Conservation (phyloP, 1,284 basidiomycete genomes). For the Ustanciosporium gigantosporum region DNA sequence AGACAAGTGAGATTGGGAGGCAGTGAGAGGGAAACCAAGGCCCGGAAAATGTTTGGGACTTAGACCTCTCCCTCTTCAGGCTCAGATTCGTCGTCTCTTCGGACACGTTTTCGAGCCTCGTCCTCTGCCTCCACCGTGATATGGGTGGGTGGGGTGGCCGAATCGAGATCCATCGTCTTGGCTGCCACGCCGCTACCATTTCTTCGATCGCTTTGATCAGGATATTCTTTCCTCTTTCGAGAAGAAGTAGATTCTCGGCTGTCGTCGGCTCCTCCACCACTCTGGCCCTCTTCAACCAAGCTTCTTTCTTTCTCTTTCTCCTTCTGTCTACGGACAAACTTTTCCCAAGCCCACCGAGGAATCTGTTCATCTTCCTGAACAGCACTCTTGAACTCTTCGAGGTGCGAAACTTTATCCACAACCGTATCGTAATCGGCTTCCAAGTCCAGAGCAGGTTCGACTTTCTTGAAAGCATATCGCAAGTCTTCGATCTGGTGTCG, state of each 20-base stretch:
- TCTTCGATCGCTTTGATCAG: not conserved
- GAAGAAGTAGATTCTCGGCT: not conserved
- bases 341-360: constrained; percentile 49
- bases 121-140: not conserved
- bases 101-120: constrained; percentile 2
- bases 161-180: not conserved
- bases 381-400: constrained; percentile 35
- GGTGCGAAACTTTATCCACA: constrained; percentile 4
- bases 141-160: not conserved
- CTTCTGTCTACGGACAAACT: constrained; percentile 50
- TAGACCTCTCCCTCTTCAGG: constrained; percentile 40
- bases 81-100: constrained; percentile 14
- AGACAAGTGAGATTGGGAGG: too few species aligned
- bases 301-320: constrained; percentile 25
- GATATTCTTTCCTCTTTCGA: constrained; percentile 16
- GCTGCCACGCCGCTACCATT: not conserved
- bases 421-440: constrained; percentile 29
- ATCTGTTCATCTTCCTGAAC: constrained; percentile 36
- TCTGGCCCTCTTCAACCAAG: not conserved
- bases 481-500: constrained; percentile 91
- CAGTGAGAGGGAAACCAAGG: too few species aligned
- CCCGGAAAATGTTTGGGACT: too few species aligned
- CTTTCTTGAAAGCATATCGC: constrained; percentile 89
- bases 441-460: constrained; percentile 68
- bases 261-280: not conserved